Conservation (phyloP, 495 filamentous ascomycete species). For the Pseudoneurospora amorphoporcata region DNA sequence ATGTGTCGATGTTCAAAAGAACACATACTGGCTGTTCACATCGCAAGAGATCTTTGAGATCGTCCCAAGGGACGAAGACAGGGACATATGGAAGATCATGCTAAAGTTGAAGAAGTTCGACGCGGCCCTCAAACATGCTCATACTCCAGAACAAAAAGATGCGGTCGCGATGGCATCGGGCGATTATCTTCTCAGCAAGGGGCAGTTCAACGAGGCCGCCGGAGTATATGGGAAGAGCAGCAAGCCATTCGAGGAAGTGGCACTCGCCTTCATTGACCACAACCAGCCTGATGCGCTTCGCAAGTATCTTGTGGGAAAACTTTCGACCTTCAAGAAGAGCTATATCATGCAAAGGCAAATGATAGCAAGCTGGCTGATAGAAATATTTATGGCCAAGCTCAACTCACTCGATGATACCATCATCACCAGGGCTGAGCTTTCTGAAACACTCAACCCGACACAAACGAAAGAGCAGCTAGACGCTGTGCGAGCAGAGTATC, state of each 20-base stretch:
- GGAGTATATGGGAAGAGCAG: slow-evolving; percentile 87
- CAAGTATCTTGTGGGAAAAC: slow-evolving; percentile 79
- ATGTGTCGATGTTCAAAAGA: slow-evolving; percentile 79
- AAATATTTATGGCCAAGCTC: slow-evolving; percentile 94
- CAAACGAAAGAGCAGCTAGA: slow-evolving; percentile 66
- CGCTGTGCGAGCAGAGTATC: slow-evolving; percentile 63
- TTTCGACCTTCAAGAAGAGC: slow-evolving; percentile 71
- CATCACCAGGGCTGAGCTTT: slow-evolving; percentile 76
- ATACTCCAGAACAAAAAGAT: slow-evolving; percentile 64
- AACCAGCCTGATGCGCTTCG: slow-evolving; percentile 84
- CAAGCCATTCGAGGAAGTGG: slow-evolving; percentile 93
- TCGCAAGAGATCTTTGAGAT: slow-evolving; percentile 85
- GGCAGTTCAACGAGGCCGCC: slow-evolving; percentile 74
- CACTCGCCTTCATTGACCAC: slow-evolving; percentile 78
- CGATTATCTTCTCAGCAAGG: slow-evolving; percentile 72
- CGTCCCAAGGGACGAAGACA: slow-evolving; percentile 75
- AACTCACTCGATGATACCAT: slow-evolving; percentile 92
- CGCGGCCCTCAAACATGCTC: slow-evolving; percentile 71
- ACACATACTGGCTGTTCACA: slow-evolving; percentile 95
- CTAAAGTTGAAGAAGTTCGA: slow-evolving; percentile 78
- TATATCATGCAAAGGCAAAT: slow-evolving; percentile 86
- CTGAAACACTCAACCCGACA: slow-evolving; percentile 54
- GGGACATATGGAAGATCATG: slow-evolving; percentile 92
- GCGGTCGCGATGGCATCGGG: slow-evolving; percentile 82
- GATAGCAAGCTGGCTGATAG: slow-evolving; percentile 91